phyloP scores from a whole-genome alignment of 2,329 filamentous ascomycete species.

The Atkinsonella hypoxylon region DNA sequence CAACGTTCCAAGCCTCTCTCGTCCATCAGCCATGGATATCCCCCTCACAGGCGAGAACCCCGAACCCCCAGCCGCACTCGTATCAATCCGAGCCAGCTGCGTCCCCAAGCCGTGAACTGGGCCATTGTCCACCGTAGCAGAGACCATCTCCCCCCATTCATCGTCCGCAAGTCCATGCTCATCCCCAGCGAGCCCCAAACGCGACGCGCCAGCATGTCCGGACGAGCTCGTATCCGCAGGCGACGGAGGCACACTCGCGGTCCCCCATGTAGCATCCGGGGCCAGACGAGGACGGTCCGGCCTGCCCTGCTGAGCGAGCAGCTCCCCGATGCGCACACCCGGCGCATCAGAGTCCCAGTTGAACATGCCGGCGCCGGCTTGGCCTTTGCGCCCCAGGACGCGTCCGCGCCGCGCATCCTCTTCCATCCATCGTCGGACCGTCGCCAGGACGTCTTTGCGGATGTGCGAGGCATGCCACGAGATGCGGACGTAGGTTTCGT shows the following conservation, averaged over 20 bases:
- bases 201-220: too few relatives aligned
- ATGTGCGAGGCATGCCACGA: slow-evolving; percentile 44
- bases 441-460: slow-evolving; percentile 41
- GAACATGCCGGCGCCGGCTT: slow-evolving; percentile 39
- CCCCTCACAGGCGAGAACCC: too few relatives aligned
- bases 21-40: too few relatives aligned
- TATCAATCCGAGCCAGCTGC: too few relatives aligned
- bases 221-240: not conserved
- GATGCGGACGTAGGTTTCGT: slow-evolving; percentile 48
- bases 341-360: slow-evolving; percentile 47
- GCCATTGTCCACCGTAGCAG: slow-evolving; percentile 3
- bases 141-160: slow-evolving; percentile 51
- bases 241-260: slow-evolving; percentile 7
- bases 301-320: slow-evolving; percentile 17
- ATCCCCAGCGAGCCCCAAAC: too few relatives aligned
- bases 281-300: slow-evolving; percentile 7
- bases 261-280: slow-evolving; percentile 14
- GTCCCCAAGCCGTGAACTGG: too few relatives aligned
- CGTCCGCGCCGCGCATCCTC: slow-evolving; percentile 47
- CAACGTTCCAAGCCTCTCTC: too few relatives aligned
- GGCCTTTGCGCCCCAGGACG: slow-evolving; percentile 25
- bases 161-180: slow-evolving; percentile 32
- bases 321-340: slow-evolving; percentile 33
- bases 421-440: slow-evolving; percentile 54
- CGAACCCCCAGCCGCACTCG: too few relatives aligned